Conservation (phyloP, 495 filamentous ascomycete genomes). For the Melanomma pulvis-pyrius region DNA sequence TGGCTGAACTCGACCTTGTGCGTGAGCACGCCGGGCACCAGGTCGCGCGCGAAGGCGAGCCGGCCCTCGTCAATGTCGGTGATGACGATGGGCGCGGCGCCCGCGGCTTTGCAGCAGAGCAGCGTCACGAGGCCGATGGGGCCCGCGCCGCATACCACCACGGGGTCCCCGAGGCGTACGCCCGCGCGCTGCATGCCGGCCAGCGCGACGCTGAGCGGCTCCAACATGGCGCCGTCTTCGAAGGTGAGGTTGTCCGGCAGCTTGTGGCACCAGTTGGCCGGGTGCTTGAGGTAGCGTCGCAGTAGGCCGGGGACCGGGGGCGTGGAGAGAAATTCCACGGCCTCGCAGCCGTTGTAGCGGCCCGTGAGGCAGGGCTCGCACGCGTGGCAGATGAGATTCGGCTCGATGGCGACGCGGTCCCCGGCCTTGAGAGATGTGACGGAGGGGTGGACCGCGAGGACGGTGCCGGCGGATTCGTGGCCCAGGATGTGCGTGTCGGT, state of each 20-base stretch:
- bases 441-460: conserved; percentile 78
- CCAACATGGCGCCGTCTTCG: conserved; percentile 83
- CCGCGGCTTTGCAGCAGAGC: conserved; percentile 78
- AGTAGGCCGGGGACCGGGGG: conserved; percentile 87
- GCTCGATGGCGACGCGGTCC: conserved; percentile 89
- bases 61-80: conserved; percentile 90
- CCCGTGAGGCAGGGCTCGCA: conserved; percentile 90
- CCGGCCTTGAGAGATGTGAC: conserved; percentile 75
- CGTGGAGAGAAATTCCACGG: conserved; percentile 81
- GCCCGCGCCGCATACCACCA: conserved; percentile 85
- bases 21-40: conserved; percentile 72
- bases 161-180: conserved; percentile 78
- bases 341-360: conserved; percentile 89
- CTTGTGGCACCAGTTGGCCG: conserved; percentile 90
- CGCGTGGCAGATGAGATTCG: conserved; percentile 83
- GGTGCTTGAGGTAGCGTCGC: conserved; percentile 90
- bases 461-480: conserved; percentile 85
- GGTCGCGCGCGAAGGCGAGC: conserved; percentile 76
- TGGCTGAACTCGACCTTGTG: conserved; percentile 71
- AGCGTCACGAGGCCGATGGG: conserved; percentile 87
- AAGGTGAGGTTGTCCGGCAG: conserved; percentile 80
- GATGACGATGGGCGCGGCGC: conserved; percentile 83
- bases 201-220: conserved; percentile 83
- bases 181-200: conserved; percentile 79
- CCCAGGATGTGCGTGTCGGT: conserved; percentile 83